Conservation (phyloP, 108 stramenopile genomes). For the Cyclotella atomus region DNA sequence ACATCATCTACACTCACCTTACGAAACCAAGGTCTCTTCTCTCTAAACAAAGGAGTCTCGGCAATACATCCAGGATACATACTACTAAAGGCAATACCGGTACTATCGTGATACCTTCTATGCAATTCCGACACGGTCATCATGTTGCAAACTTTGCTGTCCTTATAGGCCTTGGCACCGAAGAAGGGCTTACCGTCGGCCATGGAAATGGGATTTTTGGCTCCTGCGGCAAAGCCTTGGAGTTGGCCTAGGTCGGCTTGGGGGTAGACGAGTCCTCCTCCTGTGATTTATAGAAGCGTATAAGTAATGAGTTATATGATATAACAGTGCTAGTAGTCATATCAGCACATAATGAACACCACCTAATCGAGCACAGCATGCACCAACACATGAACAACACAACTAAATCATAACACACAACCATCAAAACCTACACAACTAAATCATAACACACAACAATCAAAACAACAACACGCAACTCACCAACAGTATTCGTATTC, state of each 20-base stretch:
- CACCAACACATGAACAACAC: not conserved
- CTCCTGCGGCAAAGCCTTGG: constrained; percentile 79
- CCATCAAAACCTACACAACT: not conserved
- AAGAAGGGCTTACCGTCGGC: constrained; percentile 93
- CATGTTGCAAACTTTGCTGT: constrained; percentile 90
- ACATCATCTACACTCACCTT: constrained; percentile 29
- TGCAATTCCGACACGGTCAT: constrained; percentile 94
- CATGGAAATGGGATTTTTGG: constrained; percentile 84
- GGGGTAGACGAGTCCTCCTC: constrained; percentile 90
- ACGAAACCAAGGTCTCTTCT: constrained; percentile 98
- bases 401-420: not conserved
- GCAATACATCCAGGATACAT: constrained; percentile 99
- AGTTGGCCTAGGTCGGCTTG: constrained; percentile 93
- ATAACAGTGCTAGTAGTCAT: too few species aligned
- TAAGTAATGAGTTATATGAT: too few species aligned
- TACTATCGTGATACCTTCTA: constrained; percentile 90
- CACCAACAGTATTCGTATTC: constrained; percentile 92
- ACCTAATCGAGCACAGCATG: not conserved
- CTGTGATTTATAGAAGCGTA: not conserved
- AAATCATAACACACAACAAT: not conserved
- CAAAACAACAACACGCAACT: constrained; percentile 17
- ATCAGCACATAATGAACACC: too few species aligned
- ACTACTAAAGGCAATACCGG: constrained; percentile 92
- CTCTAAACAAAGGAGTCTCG: constrained; percentile 94
- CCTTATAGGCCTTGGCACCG: constrained; percentile 98